A percentile compares a stretch with the other conserved stretches of the same genome.
Evolutionary conservation across 352 stramenopile species (phyloP).

Genomic region (Elongisporangium prolatum): DNA sequence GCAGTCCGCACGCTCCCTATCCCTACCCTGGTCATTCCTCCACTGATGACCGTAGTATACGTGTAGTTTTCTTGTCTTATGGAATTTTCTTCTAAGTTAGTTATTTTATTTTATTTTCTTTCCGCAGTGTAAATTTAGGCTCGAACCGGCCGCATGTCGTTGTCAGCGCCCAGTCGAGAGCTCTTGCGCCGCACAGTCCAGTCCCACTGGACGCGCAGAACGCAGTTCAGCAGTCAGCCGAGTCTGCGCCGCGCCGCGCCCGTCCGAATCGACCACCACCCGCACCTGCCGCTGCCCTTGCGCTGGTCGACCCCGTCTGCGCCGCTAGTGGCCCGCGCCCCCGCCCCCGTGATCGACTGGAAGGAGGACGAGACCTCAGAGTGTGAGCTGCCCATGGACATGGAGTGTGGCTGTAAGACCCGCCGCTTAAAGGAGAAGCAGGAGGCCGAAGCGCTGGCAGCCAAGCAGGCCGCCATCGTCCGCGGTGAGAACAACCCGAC

Average conservation of each 20-base stretch:
- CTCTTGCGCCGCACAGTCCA: background rate
- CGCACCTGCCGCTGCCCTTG: background rate
- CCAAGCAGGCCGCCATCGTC: constrained; percentile 1
- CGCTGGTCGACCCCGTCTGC: background rate
- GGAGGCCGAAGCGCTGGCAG: constrained; percentile 24
- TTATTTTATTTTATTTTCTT: background rate
- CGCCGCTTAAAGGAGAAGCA: constrained; percentile 30
- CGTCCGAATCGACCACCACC: background rate
- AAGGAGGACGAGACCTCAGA: constrained; percentile 10
- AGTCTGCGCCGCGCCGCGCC: background rate
- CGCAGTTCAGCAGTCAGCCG: background rate
- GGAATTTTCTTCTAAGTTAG: background rate
- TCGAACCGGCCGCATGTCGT: background rate
- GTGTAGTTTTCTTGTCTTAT: background rate
- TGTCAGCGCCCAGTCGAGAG: background rate
- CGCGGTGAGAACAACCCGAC: background rate
- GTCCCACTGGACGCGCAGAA: background rate
- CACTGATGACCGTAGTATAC: background rate
- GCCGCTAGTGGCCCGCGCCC: background rate
- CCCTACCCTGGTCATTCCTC: background rate
- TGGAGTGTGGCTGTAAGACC: constrained; percentile 47
- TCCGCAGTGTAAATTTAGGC: background rate
- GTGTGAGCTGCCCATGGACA: constrained; percentile 42
- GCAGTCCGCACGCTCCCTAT: background rate
- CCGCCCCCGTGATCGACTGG: background rate